phyloP scores from a whole-genome alignment of 176 grass and related monocot genomes.

The Calamus simplicifolius region DNA sequence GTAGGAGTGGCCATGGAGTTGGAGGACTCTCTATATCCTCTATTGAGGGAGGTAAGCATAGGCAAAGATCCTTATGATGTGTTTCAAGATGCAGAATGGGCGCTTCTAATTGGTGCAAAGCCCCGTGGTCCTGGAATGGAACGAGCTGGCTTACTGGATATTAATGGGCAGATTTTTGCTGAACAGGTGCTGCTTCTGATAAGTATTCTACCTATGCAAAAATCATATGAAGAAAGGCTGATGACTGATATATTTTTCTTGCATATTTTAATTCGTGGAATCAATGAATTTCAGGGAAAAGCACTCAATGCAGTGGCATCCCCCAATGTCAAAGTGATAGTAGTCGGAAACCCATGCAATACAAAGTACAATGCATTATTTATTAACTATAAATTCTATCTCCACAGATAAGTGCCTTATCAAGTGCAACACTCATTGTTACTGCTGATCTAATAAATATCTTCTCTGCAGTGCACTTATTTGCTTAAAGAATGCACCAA shows the following conservation, averaged over 20 bases:
- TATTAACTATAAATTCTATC: too few relatives aligned
- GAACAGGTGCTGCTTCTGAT: constrained; percentile 49
- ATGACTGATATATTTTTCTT: too few relatives aligned
- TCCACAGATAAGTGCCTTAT: too few relatives aligned
- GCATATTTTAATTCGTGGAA: neutral
- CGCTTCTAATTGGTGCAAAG: constrained; percentile 93
- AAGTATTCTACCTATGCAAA: neutral
- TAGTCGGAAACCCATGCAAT: constrained; percentile 97
- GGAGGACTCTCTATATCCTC: constrained; percentile 89
- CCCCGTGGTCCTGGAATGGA: constrained; percentile 96
- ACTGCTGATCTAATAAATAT: constrained; percentile 9
- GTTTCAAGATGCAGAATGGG: constrained; percentile 79
- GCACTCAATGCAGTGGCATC: constrained; percentile 93
- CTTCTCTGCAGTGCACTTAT: constrained; percentile 66
- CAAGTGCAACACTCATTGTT: too few relatives aligned
- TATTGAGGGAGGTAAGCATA: constrained; percentile 90
- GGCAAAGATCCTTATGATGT: constrained; percentile 74
- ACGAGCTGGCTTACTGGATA: constrained; percentile 73
- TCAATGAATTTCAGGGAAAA: constrained; percentile 58
- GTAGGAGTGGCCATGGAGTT: constrained; percentile 94
- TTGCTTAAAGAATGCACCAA: constrained; percentile 90
- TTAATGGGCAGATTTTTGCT: constrained; percentile 90
- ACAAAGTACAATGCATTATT: constrained; percentile 47
- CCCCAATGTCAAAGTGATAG: constrained; percentile 69
- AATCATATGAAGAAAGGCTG: neutral